Evolutionary conservation across 176 grass and related monocot genomes (phyloP).

Genomic region (Rhipidocladum racemiflorum): DNA sequence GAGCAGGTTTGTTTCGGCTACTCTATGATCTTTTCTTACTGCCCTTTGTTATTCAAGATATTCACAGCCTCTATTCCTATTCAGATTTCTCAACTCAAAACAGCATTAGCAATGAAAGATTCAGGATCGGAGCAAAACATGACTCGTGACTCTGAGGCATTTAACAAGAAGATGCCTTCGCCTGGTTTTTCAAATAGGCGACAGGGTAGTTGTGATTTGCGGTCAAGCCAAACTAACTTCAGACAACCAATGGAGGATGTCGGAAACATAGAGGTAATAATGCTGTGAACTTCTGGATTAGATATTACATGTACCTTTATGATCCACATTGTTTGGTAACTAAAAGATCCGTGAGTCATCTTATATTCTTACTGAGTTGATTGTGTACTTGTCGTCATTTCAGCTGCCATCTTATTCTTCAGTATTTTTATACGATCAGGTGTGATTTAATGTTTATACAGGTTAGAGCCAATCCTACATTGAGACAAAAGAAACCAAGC

Average conservation of each 20-base stretch:
- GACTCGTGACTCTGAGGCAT: conserved; percentile 43
- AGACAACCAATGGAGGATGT: conserved; percentile 96
- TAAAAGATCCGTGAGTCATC: background rate
- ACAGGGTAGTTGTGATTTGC: conserved; percentile 56
- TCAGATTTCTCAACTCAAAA: conserved; percentile 79
- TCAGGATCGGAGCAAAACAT: conserved; percentile 57
- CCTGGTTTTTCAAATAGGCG: conserved; percentile 52
- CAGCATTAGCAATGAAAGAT: conserved; percentile 76
- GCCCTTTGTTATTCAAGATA: conserved; percentile 26
- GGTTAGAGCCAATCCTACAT: conserved; percentile 51
- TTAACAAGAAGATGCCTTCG: conserved; percentile 55
- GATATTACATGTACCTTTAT: conserved; percentile 9
- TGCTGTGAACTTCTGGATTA: background rate
- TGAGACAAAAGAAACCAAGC: conserved; percentile 86
- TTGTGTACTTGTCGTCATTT: background rate
- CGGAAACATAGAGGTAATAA: conserved; percentile 93
- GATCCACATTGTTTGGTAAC: background rate
- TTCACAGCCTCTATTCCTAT: conserved; percentile 25
- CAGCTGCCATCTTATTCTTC: conserved; percentile 6
- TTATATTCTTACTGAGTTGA: conserved; percentile 6
- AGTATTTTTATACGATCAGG: conserved; percentile 1
- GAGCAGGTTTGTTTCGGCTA: conserved; percentile 69
- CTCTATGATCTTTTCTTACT: conserved; percentile 20
- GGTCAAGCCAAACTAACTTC: conserved; percentile 60
- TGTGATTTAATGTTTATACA: conserved; percentile 33